Evolutionary conservation across 805 yeast species (phyloP).

Genomic region (Ogataea chonburiensis): DNA sequence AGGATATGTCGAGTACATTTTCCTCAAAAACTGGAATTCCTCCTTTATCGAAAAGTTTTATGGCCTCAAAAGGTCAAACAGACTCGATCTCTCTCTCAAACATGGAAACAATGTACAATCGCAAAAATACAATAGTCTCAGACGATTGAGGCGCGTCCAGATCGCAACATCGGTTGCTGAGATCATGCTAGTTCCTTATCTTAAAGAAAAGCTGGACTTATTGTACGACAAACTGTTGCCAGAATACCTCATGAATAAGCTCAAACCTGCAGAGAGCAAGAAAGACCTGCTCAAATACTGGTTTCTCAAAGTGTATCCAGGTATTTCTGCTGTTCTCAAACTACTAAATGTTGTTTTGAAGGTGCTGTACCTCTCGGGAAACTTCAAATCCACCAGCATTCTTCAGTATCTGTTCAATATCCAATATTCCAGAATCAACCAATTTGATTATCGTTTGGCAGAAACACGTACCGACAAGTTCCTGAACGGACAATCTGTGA

Average conservation of each 20-base stretch:
- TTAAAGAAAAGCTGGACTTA: slow-evolving; percentile 65
- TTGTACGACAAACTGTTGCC: slow-evolving; percentile 64
- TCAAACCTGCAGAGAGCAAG: slow-evolving; percentile 30
- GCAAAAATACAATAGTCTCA: slow-evolving; percentile 44
- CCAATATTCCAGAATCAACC: slow-evolving; percentile 62
- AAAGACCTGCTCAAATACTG: slow-evolving; percentile 32
- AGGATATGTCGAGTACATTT: slow-evolving; percentile 67
- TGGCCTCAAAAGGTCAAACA: slow-evolving; percentile 69
- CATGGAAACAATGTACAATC: slow-evolving; percentile 11
- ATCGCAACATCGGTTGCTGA: slow-evolving; percentile 53
- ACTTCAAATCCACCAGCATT: slow-evolving; percentile 59
- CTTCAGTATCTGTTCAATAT: slow-evolving; percentile 60
- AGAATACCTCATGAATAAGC: slow-evolving; percentile 50
- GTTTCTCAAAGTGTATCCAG: slow-evolving; percentile 64
- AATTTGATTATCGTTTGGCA: slow-evolving; percentile 46
- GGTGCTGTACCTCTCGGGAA: slow-evolving; percentile 65
- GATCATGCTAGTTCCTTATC: slow-evolving; percentile 64
- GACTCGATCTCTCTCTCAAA: slow-evolving; percentile 13
- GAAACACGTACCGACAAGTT: slow-evolving; percentile 25
- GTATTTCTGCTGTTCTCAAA: slow-evolving; percentile 45
- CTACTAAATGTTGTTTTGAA: slow-evolving; percentile 55
- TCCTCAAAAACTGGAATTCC: slow-evolving; percentile 71
- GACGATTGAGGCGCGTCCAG: slow-evolving; percentile 55
- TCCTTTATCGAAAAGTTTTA: slow-evolving; percentile 91
- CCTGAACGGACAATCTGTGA: slow-evolving; percentile 8